These are phyloP conservation scores for Chlamydomonas sp. DNA, from an alignment of 139 green algal genomes.

Conservation along the genomic window DNA sequence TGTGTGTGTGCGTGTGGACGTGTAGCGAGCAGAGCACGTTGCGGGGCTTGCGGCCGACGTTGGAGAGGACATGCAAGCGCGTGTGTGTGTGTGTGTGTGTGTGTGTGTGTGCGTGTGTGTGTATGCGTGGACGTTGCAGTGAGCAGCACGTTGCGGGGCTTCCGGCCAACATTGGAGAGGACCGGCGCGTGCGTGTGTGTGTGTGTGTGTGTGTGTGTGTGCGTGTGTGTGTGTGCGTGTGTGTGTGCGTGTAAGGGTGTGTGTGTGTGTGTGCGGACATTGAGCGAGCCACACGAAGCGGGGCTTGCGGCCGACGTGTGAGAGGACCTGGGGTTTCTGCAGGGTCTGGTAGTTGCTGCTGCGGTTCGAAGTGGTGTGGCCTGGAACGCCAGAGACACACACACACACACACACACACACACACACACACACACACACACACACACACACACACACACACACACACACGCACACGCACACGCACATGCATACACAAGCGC, in stretches of 20 bases:
- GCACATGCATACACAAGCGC: too few species aligned
- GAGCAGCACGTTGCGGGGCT: slow-evolving; percentile 51
- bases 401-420: too few species aligned
- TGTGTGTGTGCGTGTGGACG: too few species aligned
- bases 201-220: slow-evolving; percentile 1
- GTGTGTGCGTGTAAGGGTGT: not conserved
- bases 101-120: slow-evolving; percentile 5
- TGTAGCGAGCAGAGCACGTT: too few species aligned
- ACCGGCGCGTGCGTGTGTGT: slow-evolving; percentile 25
- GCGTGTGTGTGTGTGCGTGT: slow-evolving; percentile 3
- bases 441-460: too few species aligned
- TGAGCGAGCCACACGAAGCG: slow-evolving; percentile 50
- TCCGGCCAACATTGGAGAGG: slow-evolving; percentile 41
- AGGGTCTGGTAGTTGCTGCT: not conserved
- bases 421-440: too few species aligned
- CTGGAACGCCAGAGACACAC: too few species aligned
- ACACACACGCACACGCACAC: too few species aligned
- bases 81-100: slow-evolving; percentile 1
- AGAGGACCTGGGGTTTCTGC: slow-evolving; percentile 40
- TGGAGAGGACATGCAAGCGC: slow-evolving; percentile 43
- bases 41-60: slow-evolving; percentile 39
- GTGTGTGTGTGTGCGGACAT: slow-evolving; percentile 47
- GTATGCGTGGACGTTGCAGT: slow-evolving; percentile 49
- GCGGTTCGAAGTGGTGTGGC: not conserved
- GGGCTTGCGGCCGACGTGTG: slow-evolving; percentile 39